These are phyloP conservation scores for Sporothrix variecibatus DNA, from an alignment of 2,329 filamentous ascomycete species.

Conservation along the genomic window DNA sequence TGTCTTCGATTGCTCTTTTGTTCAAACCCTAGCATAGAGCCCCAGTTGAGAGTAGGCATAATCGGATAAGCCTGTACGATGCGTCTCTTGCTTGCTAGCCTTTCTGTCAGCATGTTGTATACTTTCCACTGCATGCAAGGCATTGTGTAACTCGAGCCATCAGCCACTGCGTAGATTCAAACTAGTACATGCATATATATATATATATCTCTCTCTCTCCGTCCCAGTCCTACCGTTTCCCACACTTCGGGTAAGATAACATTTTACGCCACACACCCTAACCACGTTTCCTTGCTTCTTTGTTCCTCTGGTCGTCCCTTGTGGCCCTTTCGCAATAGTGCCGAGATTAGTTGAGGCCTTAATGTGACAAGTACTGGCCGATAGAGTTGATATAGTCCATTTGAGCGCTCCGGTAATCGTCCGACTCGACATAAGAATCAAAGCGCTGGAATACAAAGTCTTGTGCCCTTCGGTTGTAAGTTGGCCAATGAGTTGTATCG, in stretches of 20 bases:
- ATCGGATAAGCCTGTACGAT: not conserved
- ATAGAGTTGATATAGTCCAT: slow-evolving; percentile 5
- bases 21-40: no score
- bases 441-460: slow-evolving; percentile 3
- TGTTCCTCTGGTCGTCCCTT: no score
- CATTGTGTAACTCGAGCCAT: not conserved
- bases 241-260: no score
- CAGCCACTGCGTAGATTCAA: not conserved
- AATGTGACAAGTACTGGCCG: not conserved
- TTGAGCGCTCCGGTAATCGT: slow-evolving; percentile 2
- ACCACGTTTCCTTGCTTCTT: no score
- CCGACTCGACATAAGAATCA: not conserved
- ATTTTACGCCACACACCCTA: no score
- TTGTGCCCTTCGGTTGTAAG: not conserved
- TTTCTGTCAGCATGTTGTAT: not conserved
- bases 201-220: no score
- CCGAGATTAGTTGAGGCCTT: not conserved
- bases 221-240: no score
- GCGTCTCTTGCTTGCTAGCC: not conserved
- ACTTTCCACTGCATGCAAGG: not conserved
- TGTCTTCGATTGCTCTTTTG: not conserved
- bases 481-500: not conserved
- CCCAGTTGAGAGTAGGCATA: no score
- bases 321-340: no score
- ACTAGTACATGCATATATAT: not conserved